A percentile compares a stretch with the other conserved stretches of the same genome.
These are phyloP conservation scores for Yamadazyma kanchanaburiensis DNA, from an alignment of 1,139 yeast species.

Conservation along the genomic window DNA sequence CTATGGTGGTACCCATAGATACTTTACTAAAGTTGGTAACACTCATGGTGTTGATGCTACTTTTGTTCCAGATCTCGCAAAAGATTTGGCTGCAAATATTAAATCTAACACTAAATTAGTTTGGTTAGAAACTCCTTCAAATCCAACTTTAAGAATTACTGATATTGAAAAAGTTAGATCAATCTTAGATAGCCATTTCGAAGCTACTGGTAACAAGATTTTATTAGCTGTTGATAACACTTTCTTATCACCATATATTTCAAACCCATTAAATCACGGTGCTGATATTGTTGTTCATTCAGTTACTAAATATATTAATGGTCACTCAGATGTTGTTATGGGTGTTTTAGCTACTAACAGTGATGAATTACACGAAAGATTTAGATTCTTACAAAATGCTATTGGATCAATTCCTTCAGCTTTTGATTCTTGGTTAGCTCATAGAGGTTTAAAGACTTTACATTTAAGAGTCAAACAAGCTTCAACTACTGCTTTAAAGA, in stretches of 20 bases:
- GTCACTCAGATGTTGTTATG: slow-evolving; percentile 89
- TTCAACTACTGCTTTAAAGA: slow-evolving; percentile 59
- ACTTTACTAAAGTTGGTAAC: slow-evolving; percentile 81
- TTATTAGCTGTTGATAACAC: slow-evolving; percentile 87
- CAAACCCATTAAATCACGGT: slow-evolving; percentile 79
- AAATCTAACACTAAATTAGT: slow-evolving; percentile 67
- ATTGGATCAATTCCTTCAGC: slow-evolving; percentile 89
- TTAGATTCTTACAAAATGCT: slow-evolving; percentile 82
- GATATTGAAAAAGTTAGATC: slow-evolving; percentile 62
- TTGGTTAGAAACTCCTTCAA: slow-evolving; percentile 89
- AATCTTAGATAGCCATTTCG: slow-evolving; percentile 47
- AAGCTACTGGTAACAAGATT: slow-evolving; percentile 45
- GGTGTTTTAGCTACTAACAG: slow-evolving; percentile 77
- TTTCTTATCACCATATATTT: slow-evolving; percentile 87
- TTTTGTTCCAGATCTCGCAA: slow-evolving; percentile 63
- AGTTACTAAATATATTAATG: slow-evolving; percentile 87
- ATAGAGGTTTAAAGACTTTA: slow-evolving; percentile 86
- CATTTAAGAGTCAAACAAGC: slow-evolving; percentile 79
- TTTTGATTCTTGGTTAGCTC: slow-evolving; percentile 90
- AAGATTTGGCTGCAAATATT: slow-evolving; percentile 56
- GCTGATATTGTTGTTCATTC: slow-evolving; percentile 88
- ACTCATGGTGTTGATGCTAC: slow-evolving; percentile 73
- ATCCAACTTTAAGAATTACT: slow-evolving; percentile 78
- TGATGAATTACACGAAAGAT: slow-evolving; percentile 57
- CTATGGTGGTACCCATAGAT: slow-evolving; percentile 91